phyloP scores from a whole-genome alignment of 495 filamentous ascomycete species.

The Lepidopterella palustris region DNA sequence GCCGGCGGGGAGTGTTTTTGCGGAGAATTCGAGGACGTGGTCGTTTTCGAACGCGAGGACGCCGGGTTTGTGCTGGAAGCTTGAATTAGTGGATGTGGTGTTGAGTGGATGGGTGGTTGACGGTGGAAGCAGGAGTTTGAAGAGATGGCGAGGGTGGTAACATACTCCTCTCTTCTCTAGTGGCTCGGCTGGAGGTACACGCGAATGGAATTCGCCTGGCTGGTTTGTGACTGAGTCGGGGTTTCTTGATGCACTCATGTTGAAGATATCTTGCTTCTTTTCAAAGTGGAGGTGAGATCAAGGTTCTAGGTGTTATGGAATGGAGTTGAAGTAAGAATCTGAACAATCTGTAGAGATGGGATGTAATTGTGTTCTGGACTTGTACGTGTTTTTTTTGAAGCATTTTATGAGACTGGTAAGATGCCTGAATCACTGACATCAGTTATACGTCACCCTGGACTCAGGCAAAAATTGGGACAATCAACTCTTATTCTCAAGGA shows the following conservation, averaged over 20 bases:
- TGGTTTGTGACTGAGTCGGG: slow-evolving; percentile 35
- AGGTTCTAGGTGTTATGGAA: not conserved
- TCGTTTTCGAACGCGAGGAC: slow-evolving; percentile 52
- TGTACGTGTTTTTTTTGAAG: not conserved
- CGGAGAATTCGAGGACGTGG: slow-evolving; percentile 54
- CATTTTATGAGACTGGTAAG: not conserved
- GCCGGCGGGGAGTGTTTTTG: slow-evolving; percentile 54
- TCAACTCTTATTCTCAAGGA: not conserved
- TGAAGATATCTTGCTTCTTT: not conserved
- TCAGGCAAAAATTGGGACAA: not conserved
- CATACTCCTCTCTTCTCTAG: slow-evolving; percentile 49
- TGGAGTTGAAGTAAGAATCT: not conserved
- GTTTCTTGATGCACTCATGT: not conserved
- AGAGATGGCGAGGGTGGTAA: not conserved
- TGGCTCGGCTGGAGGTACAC: slow-evolving; percentile 46
- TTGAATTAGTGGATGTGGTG: not conserved
- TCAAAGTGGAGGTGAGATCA: not conserved
- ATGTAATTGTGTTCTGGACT: not conserved
- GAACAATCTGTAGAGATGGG: not conserved
- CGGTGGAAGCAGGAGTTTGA: not conserved
- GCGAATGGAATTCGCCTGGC: slow-evolving; percentile 47
- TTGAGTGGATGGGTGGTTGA: not conserved
- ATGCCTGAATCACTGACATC: not conserved
- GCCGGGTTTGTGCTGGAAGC: slow-evolving; percentile 59
- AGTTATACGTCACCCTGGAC: not conserved